Evolutionary conservation across 176 grass and related monocot species (phyloP), one percentile per base, ranked within the genome.

Genomic region (Rhynchospora tenuis): DNA sequence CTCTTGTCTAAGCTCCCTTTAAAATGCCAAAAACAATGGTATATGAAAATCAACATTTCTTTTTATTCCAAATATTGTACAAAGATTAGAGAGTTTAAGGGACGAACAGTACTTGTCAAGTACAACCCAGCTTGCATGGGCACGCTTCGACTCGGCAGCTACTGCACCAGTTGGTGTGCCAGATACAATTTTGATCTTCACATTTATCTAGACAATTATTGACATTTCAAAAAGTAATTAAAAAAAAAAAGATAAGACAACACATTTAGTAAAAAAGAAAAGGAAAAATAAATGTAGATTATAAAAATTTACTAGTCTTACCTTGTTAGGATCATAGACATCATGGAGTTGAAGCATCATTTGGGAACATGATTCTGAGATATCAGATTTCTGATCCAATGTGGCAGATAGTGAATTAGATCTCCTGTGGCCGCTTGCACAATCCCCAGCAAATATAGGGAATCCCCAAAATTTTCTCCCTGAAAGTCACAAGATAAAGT

Each of bases 81-180:
- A 83, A 33, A 45, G 43, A 31, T 52, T 58, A 67, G 57, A 20
- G 13, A 45, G 69, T 2, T 19, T 0, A 79, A 15, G 84, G 88
- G 57, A 83, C 76, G 79, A 80, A 38, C 75, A 89, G 91, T 99
- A 96, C 97, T 88, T 99, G 87, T 99, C 97, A 76, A 99, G 57
- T 59, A 99, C 97, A 88, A 99, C 97, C 97, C 97, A 99, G 84
- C 77, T 99, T 71, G 97, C 97, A 84, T 94, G 91, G 69, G 89
- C 88, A 83, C 90, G 88, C 43, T 93, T 96, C 31, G 88, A 99
- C 73, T 99, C 97, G 19, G 91, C 85, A 83, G 97, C 91, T 15
- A 99, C 93, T 60, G 84, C 91, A 80, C 97, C 97, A 81, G 67
- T 84, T 64, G 93, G 91, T 31, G 97, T 96, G 44, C 91, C 97